Evolutionary conservation across 768 basidiomycete genomes (phyloP).

Genomic region (Exidia glandulosa): DNA sequence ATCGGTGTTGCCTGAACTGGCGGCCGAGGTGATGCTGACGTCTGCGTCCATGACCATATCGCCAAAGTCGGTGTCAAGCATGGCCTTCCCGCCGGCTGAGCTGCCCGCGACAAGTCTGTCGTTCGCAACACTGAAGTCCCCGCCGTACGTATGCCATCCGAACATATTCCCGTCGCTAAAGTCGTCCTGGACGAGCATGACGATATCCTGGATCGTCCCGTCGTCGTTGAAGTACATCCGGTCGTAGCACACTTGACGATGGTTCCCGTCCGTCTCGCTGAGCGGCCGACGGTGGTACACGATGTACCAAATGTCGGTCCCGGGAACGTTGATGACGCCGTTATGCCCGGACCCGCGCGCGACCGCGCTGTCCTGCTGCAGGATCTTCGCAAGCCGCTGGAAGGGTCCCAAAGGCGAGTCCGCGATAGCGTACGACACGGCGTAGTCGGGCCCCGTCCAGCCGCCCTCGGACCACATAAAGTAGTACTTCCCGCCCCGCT

Average conservation of each 20-base stretch:
- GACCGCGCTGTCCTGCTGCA: background rate
- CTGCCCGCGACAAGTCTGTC: background rate
- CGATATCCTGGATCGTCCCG: background rate
- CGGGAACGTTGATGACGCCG: background rate
- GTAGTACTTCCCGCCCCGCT: background rate
- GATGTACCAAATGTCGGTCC: background rate
- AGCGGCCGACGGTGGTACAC: background rate
- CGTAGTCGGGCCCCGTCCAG: background rate
- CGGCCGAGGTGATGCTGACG: background rate
- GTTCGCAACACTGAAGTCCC: background rate
- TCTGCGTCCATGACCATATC: background rate
- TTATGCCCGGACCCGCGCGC: background rate
- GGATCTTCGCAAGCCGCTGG: background rate
- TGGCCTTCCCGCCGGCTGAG: background rate
- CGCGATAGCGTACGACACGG: background rate
- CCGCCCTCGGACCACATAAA: background rate
- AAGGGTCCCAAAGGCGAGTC: background rate
- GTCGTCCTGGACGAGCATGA: background rate
- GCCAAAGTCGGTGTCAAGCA: background rate
- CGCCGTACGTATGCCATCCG: background rate
- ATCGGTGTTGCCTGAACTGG: background rate
- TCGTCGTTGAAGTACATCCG: background rate
- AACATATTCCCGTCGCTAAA: background rate
- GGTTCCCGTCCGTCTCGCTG: background rate
- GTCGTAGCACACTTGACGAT: background rate